Conservation (phyloP, 1,284 basidiomycete species). For the Ustilago esculenta region DNA sequence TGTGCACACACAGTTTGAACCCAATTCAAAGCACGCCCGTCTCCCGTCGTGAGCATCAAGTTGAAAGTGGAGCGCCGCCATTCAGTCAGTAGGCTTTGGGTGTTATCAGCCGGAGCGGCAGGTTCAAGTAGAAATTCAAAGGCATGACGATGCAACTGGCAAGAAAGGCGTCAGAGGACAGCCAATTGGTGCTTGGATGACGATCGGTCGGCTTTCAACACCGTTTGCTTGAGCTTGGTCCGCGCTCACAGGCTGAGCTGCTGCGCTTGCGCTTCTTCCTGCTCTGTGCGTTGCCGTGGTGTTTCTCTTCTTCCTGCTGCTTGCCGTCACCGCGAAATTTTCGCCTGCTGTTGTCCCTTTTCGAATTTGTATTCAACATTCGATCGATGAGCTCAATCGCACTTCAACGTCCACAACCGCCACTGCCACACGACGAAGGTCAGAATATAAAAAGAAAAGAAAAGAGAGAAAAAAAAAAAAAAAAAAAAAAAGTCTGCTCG, state of each 20-base stretch:
- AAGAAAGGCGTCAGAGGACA: constrained; percentile 7
- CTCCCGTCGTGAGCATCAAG: too few species aligned
- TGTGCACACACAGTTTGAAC: too few species aligned
- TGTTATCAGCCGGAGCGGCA: too few species aligned
- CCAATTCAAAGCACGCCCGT: too few species aligned
- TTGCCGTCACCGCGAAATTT: too few species aligned
- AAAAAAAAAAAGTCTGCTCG: neutral
- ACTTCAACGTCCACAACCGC: constrained; percentile 8
- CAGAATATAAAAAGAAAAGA: neutral
- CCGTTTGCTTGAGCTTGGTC: constrained; percentile 4
- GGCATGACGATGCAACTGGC: too few species aligned
- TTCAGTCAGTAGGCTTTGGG: too few species aligned
- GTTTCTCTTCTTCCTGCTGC: constrained; percentile 1
- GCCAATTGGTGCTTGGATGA: too few species aligned
- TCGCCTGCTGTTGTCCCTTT: neutral
- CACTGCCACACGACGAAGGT: constrained; percentile 26
- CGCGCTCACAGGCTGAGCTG: neutral
- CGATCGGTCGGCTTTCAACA: constrained; percentile 28
- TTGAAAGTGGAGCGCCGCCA: too few species aligned
- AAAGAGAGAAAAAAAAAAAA: neutral
- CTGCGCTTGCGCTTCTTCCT: neutral
- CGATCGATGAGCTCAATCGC: constrained; percentile 18
- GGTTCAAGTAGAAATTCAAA: neutral
- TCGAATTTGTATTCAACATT: neutral
- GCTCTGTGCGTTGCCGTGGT: too few species aligned